A percentile compares a stretch with the other conserved stretches of the same genome.
These are phyloP conservation scores for Cyberlindnera nakhonratchasimensis DNA, from an alignment of 805 yeast species.

Conservation along the genomic window DNA sequence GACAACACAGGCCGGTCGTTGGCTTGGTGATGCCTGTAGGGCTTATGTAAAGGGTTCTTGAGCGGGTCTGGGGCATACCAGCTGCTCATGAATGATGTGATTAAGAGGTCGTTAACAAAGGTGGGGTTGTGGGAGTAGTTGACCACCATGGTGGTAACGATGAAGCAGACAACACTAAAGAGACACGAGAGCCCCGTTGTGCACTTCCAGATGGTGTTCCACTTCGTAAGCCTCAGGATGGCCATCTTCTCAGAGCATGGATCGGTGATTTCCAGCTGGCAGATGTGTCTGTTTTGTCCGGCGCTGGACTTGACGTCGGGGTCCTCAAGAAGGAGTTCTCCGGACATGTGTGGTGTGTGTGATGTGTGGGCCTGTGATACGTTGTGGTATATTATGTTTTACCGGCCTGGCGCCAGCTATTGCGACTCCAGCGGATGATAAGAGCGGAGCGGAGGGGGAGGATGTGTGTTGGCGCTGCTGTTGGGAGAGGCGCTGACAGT, in stretches of 20 bases:
- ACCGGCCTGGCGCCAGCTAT: no score
- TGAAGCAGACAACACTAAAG: slow-evolving; percentile 1
- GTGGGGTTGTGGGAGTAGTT: slow-evolving; percentile 12
- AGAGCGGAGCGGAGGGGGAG: no score
- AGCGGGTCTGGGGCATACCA: slow-evolving; percentile 4
- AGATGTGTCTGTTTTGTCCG: neutral
- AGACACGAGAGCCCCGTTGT: slow-evolving; percentile 1
- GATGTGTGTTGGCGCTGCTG: no score
- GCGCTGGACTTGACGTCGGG: neutral
- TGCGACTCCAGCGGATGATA: no score
- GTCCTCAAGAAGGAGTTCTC: neutral
- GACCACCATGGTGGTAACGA: slow-evolving; percentile 3
- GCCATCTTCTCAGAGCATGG: neutral
- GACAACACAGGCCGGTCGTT: neutral
- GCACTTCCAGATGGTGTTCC: slow-evolving; percentile 9
- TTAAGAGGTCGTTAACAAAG: slow-evolving; percentile 9
- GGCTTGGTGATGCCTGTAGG: no score
- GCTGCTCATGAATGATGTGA: slow-evolving; percentile 1
- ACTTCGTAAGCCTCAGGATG: slow-evolving; percentile 1
- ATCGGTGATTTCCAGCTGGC: neutral
- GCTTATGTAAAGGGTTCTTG: no score
- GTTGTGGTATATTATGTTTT: no score
- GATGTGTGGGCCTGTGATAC: no score
- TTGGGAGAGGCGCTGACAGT: no score
- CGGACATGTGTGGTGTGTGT: neutral